These are phyloP conservation scores for Begonia loranthoides DNA, from an alignment of 306 rosid genomes.

Conservation along the genomic window DNA sequence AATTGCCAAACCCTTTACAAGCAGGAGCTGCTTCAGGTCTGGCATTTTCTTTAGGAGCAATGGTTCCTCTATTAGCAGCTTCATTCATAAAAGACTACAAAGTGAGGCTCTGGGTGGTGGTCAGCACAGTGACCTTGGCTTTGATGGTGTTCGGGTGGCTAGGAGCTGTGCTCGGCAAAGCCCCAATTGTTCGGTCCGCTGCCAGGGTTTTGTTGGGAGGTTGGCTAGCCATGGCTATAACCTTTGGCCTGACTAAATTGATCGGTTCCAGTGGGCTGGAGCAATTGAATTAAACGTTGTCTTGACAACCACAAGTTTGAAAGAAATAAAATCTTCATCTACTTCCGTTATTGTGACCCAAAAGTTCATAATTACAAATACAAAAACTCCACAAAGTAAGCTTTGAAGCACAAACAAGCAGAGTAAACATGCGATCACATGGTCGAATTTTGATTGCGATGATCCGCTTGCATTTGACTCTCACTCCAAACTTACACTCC, in stretches of 20 bases:
- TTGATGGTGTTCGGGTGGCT: conserved; percentile 62
- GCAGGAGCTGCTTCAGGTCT: conserved; percentile 83
- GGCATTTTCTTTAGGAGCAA: conserved; percentile 74
- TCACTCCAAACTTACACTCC: not conserved
- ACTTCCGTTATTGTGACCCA: no score
- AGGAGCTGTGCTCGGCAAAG: conserved; percentile 61
- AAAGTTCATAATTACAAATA: no score
- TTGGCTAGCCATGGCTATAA: conserved; percentile 82
- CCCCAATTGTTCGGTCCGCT: conserved; percentile 35
- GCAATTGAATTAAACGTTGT: no score
- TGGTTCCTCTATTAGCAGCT: conserved; percentile 78
- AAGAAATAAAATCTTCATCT: no score
- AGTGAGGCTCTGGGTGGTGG: conserved; percentile 46
- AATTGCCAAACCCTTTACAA: conserved; percentile 71
- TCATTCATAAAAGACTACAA: conserved; percentile 54
- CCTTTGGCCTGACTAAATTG: conserved; percentile 73
- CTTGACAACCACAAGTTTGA: no score
- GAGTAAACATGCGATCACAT: no score
- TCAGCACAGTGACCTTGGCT: conserved; percentile 57
- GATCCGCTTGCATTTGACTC: not conserved
- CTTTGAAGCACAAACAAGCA: no score
- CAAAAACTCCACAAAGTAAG: no score
- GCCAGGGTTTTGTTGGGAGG: conserved; percentile 71
- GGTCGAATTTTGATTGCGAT: no score
- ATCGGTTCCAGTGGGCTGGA: conserved; percentile 64